Base-by-base conservation (phyloP, 768 basidiomycete species). In the Amanita muscaria region DNA sequence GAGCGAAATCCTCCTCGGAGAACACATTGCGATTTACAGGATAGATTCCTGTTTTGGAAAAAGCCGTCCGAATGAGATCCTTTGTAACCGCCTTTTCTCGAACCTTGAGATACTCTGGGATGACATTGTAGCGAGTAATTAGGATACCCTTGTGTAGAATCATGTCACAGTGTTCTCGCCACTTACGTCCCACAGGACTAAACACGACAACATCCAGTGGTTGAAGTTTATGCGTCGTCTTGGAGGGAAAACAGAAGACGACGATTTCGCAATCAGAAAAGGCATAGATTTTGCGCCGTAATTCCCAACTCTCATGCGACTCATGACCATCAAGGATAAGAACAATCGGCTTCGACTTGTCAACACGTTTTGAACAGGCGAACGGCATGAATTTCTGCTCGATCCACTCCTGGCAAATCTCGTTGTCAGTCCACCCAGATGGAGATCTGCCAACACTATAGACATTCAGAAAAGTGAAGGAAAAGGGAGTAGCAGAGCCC, bases 181-280 rank as follows among this genome's bases (percentile, higher is more conserved):
- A 73, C 12, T 44, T 52, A 1, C 18, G 43, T 16, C 57, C 54
- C 2, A 70, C 42, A 1, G 62, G 64, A 1, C 56, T 59, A 51
- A 73, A 73, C n/a, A 63, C 59, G 1, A 64, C 66, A 50, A 73
- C 65, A 54, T 74, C 64, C 29, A 66, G 64, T 0, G 71, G 69
- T 52, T 74, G 73, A 1, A 70, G 62, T 11, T 53, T 46, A 66
- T 29, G 27, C 27, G 12, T 29, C 7, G 27, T 29, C 12, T 29
- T 29, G 27, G 27, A 29, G 6, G 27, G 72, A 12, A 72, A 57
- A 21, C 52, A 58, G 35, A 64, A 59, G 8, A 70, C 35, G 6
- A 29, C 12, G 27, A 29, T 6, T 6, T 29, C 73, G 64, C 22
- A 66, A 55, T 1, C 65, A 71, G 11, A 72, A 57, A 22, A 51